Conservation (phyloP, 495 filamentous ascomycete genomes). For the Articulospora tetracladia region DNA sequence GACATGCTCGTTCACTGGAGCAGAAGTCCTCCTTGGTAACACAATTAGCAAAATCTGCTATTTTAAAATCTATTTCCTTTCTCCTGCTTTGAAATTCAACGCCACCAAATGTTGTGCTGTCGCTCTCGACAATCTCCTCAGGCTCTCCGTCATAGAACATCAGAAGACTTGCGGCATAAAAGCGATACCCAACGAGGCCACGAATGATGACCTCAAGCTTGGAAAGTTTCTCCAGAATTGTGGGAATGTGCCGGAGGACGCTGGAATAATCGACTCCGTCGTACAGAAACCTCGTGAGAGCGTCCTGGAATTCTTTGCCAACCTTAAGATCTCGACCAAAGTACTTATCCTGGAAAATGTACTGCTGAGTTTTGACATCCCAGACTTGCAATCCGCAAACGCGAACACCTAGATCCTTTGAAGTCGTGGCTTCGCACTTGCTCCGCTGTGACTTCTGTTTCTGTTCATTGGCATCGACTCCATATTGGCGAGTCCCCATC, state of each 20-base stretch:
- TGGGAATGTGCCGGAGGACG: slow-evolving; percentile 78
- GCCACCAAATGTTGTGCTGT: slow-evolving; percentile 47
- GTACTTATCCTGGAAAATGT: slow-evolving; percentile 95
- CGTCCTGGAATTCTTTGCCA: slow-evolving; percentile 85
- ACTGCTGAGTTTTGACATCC: slow-evolving; percentile 78
- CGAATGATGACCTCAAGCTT: slow-evolving; percentile 79
- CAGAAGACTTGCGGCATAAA: slow-evolving; percentile 91
- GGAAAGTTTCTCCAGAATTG: slow-evolving; percentile 77
- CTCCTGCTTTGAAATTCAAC: slow-evolving; percentile 35
- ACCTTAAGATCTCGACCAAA: slow-evolving; percentile 87
- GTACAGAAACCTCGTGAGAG: slow-evolving; percentile 84
- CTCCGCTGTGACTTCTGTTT: slow-evolving; percentile 89
- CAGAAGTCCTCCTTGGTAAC: slow-evolving; percentile 78
- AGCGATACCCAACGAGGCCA: slow-evolving; percentile 77
- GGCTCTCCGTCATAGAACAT: slow-evolving; percentile 87
- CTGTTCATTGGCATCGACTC: slow-evolving; percentile 86
- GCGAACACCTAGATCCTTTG: slow-evolving; percentile 83
- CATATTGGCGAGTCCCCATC: slow-evolving; percentile 99
- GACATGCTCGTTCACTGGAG: slow-evolving; percentile 61
- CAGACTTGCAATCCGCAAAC: slow-evolving; percentile 96
- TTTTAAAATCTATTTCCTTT: slow-evolving; percentile 80
- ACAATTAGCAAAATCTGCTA: slow-evolving; percentile 98
- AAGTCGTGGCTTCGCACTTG: slow-evolving; percentile 91
- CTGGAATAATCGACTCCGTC: slow-evolving; percentile 79
- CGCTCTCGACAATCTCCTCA: slow-evolving; percentile 40